Evolutionary conservation across 2,329 filamentous ascomycete species (phyloP).

Genomic region (Rutstroemia sp.): DNA sequence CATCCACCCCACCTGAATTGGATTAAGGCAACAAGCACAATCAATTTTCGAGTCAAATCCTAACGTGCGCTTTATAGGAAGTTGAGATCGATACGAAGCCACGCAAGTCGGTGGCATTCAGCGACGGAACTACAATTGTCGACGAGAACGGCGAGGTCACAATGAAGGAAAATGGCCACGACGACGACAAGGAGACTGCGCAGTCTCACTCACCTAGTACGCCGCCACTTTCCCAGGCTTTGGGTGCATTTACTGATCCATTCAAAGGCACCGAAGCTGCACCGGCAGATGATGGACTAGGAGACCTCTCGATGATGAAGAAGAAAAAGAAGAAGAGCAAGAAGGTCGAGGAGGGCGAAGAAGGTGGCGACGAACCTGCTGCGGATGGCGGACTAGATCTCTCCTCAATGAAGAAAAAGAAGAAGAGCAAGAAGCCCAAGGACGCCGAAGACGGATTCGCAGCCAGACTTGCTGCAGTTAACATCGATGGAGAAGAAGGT

Average conservation of each 20-base stretch:
- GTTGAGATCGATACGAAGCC: constrained; percentile 43
- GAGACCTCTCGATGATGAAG: constrained; percentile 58
- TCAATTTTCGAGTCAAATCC: constrained; percentile 6
- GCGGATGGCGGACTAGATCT: constrained; percentile 42
- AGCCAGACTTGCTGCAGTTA: constrained; percentile 28
- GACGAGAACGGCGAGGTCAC: constrained; percentile 83
- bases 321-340: constrained; percentile 96
- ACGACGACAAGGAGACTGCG: constrained; percentile 73
- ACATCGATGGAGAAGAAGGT: constrained; percentile 26
- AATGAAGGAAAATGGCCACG: constrained; percentile 60
- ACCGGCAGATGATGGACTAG: constrained; percentile 20
- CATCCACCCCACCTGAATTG: constrained; percentile 6
- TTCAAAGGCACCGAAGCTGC: constrained; percentile 29
- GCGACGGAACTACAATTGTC: constrained; percentile 78
- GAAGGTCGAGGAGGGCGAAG: constrained; percentile 58
- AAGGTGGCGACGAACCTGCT: constrained; percentile 46
- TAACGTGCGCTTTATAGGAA: constrained; percentile 11
- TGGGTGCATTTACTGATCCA: constrained; percentile 46
- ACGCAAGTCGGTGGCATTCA: constrained; percentile 92
- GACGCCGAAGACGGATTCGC: constrained; percentile 30
- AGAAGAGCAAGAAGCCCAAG: constrained; percentile 31
- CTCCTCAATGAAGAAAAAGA: constrained; percentile 31
- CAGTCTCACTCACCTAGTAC: constrained; percentile 69
- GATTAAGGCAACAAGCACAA: constrained; percentile 2
- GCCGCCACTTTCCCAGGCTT: constrained; percentile 48